A percentile compares a stretch with the other conserved stretches of the same genome.
Conservation (phyloP, 306 rosid species). For the Quercus ilex region DNA sequence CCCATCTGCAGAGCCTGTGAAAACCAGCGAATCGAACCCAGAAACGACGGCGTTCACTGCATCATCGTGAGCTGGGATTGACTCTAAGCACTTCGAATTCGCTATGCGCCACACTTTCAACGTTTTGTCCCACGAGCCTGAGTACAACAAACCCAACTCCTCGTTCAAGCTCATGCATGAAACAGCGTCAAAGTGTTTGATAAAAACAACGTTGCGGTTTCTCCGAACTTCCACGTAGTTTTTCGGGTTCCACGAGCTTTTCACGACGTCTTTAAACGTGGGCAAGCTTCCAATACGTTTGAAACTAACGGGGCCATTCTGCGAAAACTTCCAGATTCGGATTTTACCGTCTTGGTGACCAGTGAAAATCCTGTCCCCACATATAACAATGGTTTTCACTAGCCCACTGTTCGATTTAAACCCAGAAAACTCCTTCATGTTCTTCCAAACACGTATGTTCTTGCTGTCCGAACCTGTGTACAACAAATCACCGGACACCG, state of each 20-base stretch:
- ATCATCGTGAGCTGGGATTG: conserved; percentile 78
- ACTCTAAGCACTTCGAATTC: conserved; percentile 67
- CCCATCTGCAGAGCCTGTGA: conserved; percentile 92
- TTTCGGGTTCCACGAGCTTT: conserved; percentile 73
- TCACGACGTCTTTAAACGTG: conserved; percentile 52
- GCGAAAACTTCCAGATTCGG: conserved; percentile 68
- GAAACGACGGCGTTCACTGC: conserved; percentile 70
- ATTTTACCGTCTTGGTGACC: conserved; percentile 98
- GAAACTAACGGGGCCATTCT: conserved; percentile 25
- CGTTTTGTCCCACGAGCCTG: conserved; percentile 85
- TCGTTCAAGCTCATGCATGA: conserved; percentile 67
- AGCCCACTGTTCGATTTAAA: conserved; percentile 82
- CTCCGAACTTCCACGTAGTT: conserved; percentile 76
- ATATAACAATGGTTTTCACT: conserved; percentile 66
- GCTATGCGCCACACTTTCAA: conserved; percentile 75
- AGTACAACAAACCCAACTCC: conserved; percentile 59
- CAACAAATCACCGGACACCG: conserved; percentile 56
- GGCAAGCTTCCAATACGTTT: conserved; percentile 78
- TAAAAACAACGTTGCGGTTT: conserved; percentile 46
- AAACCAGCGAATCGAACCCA: conserved; percentile 40
- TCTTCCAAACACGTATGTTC: conserved; percentile 91
- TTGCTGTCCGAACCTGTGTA: conserved; percentile 92
- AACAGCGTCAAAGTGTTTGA: conserved; percentile 78
- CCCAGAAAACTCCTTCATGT: conserved; percentile 63
- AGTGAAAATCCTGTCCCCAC: conserved; percentile 61